Base-by-base conservation (phyloP, 1,284 basidiomycete species). In the Marasmius tenuissimus region DNA sequence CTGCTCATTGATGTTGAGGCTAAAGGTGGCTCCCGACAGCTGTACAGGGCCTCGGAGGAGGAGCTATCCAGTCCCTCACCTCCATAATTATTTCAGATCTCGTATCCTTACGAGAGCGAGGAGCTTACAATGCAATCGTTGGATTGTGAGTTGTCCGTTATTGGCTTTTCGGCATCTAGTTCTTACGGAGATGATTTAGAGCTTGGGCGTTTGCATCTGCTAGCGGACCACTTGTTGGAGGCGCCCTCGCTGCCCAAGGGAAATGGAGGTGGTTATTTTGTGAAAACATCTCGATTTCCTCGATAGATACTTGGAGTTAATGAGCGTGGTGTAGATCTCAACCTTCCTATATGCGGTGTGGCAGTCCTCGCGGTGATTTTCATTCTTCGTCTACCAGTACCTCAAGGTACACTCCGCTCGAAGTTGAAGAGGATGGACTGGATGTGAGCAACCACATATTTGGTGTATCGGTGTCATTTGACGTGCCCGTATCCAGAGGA, bases 11-110 rank as follows among this genome's bases (percentile, higher is more conserved):
- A n/a, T 8, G 12, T 4, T 20, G 12, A 16, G 9, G 16, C 27
- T 20, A n/a, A n/a, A n/a, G 14, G 18, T 40, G 18, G 2, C n/a
- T 14, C 39, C 51, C 27, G 11, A 27, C 5, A 73, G 78, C 75
- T 5, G 63, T 85, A 14, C 82, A 84, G 65, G 82, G 82, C 2
- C 62, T 82, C 45, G 82, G 82, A 38, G 77, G 76, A n/a, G 82
- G 82, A 1, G 80, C 76, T 3, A 79, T 80, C 60, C 63, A 78
- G 1, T 68, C 71, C 1, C 66, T 82, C 8, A 70, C 75, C 1
- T 72, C 77, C 42, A 82, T 83, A 58, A 72, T 81, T 54, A 65
- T 77, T 1, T 70, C 78, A 14, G 82, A 84, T 67, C 69, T 85
- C 34, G 78, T 80, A 1, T 71, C 80, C 0, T 72, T 81, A 1